Conservation (phyloP, 225 moss, liverwort and hornwort genomes). For the Straminergon stramineum region DNA sequence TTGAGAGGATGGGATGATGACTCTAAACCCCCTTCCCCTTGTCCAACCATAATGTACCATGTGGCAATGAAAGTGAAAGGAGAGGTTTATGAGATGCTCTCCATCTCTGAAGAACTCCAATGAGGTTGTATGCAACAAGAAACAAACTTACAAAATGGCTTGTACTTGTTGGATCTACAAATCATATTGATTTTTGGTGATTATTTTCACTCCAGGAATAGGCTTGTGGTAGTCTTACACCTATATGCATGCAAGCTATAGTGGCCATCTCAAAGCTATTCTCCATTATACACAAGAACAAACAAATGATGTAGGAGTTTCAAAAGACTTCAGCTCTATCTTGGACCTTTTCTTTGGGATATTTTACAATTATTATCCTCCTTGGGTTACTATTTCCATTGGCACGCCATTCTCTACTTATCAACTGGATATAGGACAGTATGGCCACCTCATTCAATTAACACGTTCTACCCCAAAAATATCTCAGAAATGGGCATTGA, state of each 20-base stretch:
- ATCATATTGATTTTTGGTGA: not conserved
- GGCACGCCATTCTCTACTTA: conserved; percentile 32
- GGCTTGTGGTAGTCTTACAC: conserved; percentile 36
- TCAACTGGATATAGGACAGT: conserved; percentile 43
- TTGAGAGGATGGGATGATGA: not conserved
- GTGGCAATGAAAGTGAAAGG: not conserved
- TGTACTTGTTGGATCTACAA: not conserved
- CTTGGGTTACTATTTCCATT: conserved; percentile 41
- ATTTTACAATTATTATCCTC: conserved; percentile 42
- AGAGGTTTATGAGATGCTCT: not conserved
- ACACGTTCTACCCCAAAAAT: no score
- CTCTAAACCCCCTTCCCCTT: not conserved
- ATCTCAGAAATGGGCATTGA: not conserved
- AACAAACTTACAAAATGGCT: not conserved
- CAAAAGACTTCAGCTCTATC: conserved; percentile 33
- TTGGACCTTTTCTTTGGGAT: conserved; percentile 32
- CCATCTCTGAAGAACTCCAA: not conserved
- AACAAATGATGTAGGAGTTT: conserved; percentile 21
- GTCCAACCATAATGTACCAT: not conserved
- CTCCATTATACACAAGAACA: conserved; percentile 34
- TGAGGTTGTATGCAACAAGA: not conserved
- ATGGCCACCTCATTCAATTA: not conserved
- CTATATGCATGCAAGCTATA: conserved; percentile 36
- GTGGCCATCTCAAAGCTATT: conserved; percentile 31
- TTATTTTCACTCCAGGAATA: not conserved